Evolutionary conservation across 2,329 filamentous ascomycete genomes (phyloP).

Genomic region (Camillea tinctor): DNA sequence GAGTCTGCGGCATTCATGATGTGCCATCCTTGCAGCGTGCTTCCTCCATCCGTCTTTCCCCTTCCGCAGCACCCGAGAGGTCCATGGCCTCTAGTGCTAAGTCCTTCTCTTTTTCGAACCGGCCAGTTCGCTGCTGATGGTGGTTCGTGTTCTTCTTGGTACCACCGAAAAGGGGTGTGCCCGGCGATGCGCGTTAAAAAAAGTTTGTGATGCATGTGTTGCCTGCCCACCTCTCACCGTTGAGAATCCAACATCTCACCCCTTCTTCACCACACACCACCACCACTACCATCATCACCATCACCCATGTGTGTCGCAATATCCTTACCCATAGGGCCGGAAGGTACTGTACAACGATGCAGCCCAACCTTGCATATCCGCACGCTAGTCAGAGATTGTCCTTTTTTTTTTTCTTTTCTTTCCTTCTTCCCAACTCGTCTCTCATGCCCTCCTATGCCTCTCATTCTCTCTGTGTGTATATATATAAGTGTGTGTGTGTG

Average conservation of each 20-base stretch:
- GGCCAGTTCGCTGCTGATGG: slow-evolving; percentile 16
- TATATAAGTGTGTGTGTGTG: too few relatives aligned
- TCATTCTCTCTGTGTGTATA: too few relatives aligned
- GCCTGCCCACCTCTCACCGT: slow-evolving; percentile 20
- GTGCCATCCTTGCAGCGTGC: slow-evolving; percentile 5
- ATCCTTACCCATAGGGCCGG: slow-evolving; percentile 32
- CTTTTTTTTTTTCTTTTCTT: too few relatives aligned
- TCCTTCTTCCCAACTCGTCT: neutral
- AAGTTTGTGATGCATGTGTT: slow-evolving; percentile 19
- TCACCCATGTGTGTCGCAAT: slow-evolving; percentile 14
- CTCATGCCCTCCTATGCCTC: too few relatives aligned
- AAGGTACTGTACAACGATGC: slow-evolving; percentile 26
- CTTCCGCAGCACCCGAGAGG: slow-evolving; percentile 11
- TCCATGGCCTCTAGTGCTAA: slow-evolving; percentile 7
- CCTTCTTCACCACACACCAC: slow-evolving; percentile 18
- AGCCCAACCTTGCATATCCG: slow-evolving; percentile 25
- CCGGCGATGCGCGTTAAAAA: slow-evolving; percentile 13
- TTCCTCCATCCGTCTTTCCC: slow-evolving; percentile 4
- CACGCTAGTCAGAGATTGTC: slow-evolving; percentile 16
- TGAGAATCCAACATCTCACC: slow-evolving; percentile 15
- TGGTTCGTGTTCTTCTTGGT: slow-evolving; percentile 17
- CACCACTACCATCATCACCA: too few relatives aligned
- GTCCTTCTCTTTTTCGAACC: slow-evolving; percentile 13
- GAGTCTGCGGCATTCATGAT: slow-evolving; percentile 13
- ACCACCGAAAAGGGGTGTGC: slow-evolving; percentile 11